Evolutionary conservation across 345 rosid genomes (phyloP).

Genomic region (Turritis glabra): DNA sequence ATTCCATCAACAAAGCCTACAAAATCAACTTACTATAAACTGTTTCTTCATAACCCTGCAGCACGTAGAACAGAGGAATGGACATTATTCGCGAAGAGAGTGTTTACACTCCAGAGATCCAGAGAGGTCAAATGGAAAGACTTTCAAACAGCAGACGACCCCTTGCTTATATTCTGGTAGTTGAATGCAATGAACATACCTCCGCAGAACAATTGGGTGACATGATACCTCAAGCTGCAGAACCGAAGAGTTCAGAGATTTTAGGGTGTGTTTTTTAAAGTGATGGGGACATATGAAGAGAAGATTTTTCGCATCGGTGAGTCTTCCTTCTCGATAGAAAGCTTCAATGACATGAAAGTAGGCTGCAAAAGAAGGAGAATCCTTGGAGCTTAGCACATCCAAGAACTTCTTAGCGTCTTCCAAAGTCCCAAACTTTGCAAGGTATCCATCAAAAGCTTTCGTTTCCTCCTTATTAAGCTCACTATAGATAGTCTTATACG

Average conservation of each 20-base stretch:
- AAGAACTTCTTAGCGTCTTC: slow-evolving; percentile 68
- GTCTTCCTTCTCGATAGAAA: slow-evolving; percentile 75
- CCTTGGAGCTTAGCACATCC: slow-evolving; percentile 59
- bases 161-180: neutral
- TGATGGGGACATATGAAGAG: slow-evolving; percentile 73
- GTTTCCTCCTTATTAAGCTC: slow-evolving; percentile 52
- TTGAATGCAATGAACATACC: neutral
- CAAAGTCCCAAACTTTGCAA: slow-evolving; percentile 73
- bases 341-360: slow-evolving; percentile 54
- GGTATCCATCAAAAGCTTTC: slow-evolving; percentile 56
- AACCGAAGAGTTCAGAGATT: slow-evolving; percentile 62
- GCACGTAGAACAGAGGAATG: slow-evolving; percentile 4
- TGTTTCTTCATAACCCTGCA: neutral
- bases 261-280: slow-evolving; percentile 61
- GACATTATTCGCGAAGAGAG: neutral
- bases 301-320: slow-evolving; percentile 73
- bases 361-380: slow-evolving; percentile 59
- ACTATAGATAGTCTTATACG: slow-evolving; percentile 48
- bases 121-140: neutral
- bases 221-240: slow-evolving; percentile 33
- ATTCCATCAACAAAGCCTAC: slow-evolving; percentile 12
- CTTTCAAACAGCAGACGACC: neutral
- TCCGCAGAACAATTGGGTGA: neutral
- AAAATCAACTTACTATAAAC: slow-evolving; percentile 10
- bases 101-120: neutral